A percentile compares a stretch with the other conserved stretches of the same genome.
Evolutionary conservation across 2,329 filamentous ascomycete genomes (phyloP).

Genomic region (Aspergillus chevalieri): DNA sequence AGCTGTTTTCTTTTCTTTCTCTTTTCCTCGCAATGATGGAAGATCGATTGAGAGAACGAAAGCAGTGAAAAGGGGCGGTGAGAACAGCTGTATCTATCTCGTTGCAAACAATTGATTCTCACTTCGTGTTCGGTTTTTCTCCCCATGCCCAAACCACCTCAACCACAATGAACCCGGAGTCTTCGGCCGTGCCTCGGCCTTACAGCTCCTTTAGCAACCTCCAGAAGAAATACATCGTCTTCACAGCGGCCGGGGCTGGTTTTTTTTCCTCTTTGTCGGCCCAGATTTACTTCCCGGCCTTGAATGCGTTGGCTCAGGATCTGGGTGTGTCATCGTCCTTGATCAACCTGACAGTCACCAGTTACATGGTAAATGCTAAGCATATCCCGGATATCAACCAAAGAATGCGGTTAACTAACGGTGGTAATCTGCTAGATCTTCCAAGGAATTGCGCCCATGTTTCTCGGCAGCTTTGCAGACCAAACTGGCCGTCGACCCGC

Average conservation of each 20-base stretch:
- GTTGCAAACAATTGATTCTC: not conserved
- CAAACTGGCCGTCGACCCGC: constrained; percentile 40
- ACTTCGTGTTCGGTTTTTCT: not conserved
- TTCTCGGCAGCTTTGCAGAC: constrained; percentile 42
- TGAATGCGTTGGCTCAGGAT: constrained; percentile 23
- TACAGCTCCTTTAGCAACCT: constrained; percentile 8
- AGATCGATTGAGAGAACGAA: not conserved
- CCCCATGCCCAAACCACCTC: not conserved
- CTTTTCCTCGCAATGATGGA: not conserved
- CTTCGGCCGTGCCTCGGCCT: constrained; percentile 1
- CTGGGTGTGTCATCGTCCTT: constrained; percentile 19
- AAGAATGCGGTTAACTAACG: not conserved
- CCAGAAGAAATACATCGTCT: constrained; percentile 26
- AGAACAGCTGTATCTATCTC: not conserved
- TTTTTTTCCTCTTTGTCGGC: constrained; percentile 35
- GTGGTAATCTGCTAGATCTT: constrained; percentile 28
- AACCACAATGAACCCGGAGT: constrained; percentile 5
- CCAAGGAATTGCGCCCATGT: constrained; percentile 44
- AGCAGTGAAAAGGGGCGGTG: constrained; percentile 1
- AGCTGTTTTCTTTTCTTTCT: not conserved
- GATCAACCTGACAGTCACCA: constrained; percentile 28
- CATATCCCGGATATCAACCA: not conserved
- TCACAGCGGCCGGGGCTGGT: constrained; percentile 31
- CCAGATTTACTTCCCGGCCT: constrained; percentile 36
- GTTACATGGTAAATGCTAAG: constrained; percentile 19